Evolutionary conservation across 2,329 filamentous ascomycete species (phyloP), one percentile per base, ranked within the genome.

Genomic region (Metarhizium anisopliae): DNA sequence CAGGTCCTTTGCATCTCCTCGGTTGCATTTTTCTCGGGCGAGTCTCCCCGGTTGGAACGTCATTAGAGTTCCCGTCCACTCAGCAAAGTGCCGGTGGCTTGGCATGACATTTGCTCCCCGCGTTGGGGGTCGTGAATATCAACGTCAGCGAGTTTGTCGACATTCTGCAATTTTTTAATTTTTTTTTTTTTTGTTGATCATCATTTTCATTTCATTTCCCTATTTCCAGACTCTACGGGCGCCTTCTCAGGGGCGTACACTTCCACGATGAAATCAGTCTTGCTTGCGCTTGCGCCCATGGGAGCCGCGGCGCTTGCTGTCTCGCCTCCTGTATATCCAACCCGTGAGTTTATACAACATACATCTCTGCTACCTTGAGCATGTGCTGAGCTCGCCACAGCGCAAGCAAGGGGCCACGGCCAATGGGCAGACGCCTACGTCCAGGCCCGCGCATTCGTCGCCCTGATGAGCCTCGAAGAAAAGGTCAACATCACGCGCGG

Each of bases 381-480:
- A 25, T 11, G 6, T 35, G 32, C 32, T 35, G 32, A 11, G 11
- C 16, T 58, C 38, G 47, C 18, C 7, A 47, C 55, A 73, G 71
- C 70, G 2, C 38, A 59, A 6, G 67, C 67, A 4, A 66, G 66
- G 51, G 70, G 69, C 6, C 53, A 59, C 2, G 74, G 71, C 1
- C 56, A 56, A 32, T 88, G 85, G 85, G 72, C 73, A 7, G 71
- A 73, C 30, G 82, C 84, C 47, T 87, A 86, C 62, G 68, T 69
- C 47, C 81, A 78, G 59, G 84, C 85, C 2, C 72, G 76, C 38
- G 65, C 70, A 1, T 68, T 88, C 2, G 84, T 87, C 10, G 70
- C 71, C 32, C 77, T 80, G 53, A 81, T 88, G 79, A 87, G 84
- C 0, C 67, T 87, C 2, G 83, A 84, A 13, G 85, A 88, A 64